Conservation (phyloP, 331 rosid species). For the Malus hybrid region DNA sequence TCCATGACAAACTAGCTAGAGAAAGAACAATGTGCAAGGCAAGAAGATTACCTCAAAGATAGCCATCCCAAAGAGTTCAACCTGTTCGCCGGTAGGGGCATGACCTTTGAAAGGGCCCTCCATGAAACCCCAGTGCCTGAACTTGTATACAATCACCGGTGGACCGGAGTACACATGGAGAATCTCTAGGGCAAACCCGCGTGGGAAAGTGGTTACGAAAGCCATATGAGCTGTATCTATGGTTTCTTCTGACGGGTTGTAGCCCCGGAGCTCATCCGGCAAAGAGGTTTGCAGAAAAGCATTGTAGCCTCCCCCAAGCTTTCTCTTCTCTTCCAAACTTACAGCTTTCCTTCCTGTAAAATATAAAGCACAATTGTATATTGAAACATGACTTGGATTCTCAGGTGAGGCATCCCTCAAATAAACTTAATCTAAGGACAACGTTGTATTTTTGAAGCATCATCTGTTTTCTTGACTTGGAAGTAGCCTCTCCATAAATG, state of each 20-base stretch:
- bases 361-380: not conserved
- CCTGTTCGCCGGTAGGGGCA: conserved; percentile 47
- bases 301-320: conserved; percentile 72
- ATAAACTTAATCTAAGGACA: too few species aligned
- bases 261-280: conserved; percentile 43
- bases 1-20: not conserved
- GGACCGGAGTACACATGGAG: conserved; percentile 60
- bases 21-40: not conserved
- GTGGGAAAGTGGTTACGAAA: conserved; percentile 52
- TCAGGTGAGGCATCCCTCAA: too few species aligned
- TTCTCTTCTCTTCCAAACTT: conserved; percentile 34
- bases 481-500: too few species aligned
- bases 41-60: conserved; percentile 38
- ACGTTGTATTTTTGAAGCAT: too few species aligned
- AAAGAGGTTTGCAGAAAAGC: conserved; percentile 52
- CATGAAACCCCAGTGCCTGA: conserved; percentile 85
- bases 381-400: not conserved
- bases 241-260: conserved; percentile 55
- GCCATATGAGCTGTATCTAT: conserved; percentile 45
- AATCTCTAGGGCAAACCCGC: conserved; percentile 70
- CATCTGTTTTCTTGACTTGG: too few species aligned
- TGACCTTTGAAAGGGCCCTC: conserved; percentile 75
- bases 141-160: conserved; percentile 56
- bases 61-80: conserved; percentile 52
- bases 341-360: conserved; percentile 50